These are phyloP conservation scores for Leishmania braziliensis DNA, from an alignment of 208 protist species.

Conservation along the genomic window DNA sequence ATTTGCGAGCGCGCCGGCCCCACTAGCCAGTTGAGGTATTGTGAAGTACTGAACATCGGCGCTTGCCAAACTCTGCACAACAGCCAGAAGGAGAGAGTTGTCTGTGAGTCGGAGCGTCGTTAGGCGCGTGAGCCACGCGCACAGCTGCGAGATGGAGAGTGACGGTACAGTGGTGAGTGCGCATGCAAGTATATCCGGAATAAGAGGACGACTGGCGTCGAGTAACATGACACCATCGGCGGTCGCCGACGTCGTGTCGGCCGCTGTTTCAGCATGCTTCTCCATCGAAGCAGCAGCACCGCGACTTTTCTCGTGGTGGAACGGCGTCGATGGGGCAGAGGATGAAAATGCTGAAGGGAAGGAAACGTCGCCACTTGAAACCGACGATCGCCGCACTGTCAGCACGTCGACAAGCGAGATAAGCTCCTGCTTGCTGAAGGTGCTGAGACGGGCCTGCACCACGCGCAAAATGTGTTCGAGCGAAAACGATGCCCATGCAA, in stretches of 20 bases:
- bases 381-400: slow-evolving; percentile 30
- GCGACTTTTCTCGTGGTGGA: background rate
- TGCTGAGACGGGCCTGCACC: slow-evolving; percentile 43
- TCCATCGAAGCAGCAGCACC: background rate
- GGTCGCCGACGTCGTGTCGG: background rate
- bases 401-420: slow-evolving; percentile 57
- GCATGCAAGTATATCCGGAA: slow-evolving; percentile 24
- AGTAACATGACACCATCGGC: background rate
- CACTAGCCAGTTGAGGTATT: slow-evolving; percentile 43
- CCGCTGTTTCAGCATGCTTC: background rate
- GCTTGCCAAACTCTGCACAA: slow-evolving; percentile 25
- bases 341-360: background rate
- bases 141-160: slow-evolving; percentile 51
- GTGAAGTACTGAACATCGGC: slow-evolving; percentile 11
- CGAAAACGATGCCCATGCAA: slow-evolving; percentile 24
- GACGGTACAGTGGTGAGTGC: slow-evolving; percentile 16
- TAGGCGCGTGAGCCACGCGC: slow-evolving; percentile 57
- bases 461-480: slow-evolving; percentile 28
- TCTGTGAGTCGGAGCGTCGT: slow-evolving; percentile 35
- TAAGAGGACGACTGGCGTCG: slow-evolving; percentile 20
- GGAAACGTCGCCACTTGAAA: background rate
- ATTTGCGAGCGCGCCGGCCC: slow-evolving; percentile 19
- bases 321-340: background rate
- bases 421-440: slow-evolving; percentile 53
- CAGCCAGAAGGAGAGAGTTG: slow-evolving; percentile 31